Percentiles rank a stretch among this genome's conserved stretches.
phyloP scores from a whole-genome alignment of 106 monocot species.

The Phalaenopsis aphrodite region DNA sequence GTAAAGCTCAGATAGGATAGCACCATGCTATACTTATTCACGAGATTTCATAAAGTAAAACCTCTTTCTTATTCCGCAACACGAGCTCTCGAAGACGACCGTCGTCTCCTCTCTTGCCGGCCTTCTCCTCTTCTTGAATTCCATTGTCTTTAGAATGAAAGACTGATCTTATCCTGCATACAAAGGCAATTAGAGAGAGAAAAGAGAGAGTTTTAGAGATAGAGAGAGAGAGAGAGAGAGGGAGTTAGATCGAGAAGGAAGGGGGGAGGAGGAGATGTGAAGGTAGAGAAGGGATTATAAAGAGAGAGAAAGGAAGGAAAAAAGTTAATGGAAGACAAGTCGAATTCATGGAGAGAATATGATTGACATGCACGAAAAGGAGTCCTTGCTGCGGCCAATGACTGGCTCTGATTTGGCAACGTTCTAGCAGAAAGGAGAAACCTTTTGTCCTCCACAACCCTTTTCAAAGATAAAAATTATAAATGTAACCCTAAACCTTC shows the following conservation, averaged over 20 bases:
- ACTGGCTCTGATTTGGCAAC: neutral
- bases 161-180: neutral
- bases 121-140: neutral
- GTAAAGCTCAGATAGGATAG: slow-evolving; percentile 2
- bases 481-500: neutral
- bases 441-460: neutral
- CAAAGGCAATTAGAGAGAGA: neutral
- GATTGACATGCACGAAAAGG: slow-evolving; percentile 3
- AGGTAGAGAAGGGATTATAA: neutral
- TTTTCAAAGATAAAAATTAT: neutral
- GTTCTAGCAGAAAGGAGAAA: neutral
- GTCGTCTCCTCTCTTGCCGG: neutral
- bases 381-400: neutral
- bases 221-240: neutral
- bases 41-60: neutral
- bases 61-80: neutral
- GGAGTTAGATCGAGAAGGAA: neutral
- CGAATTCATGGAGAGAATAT: neutral
- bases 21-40: neutral
- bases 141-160: neutral
- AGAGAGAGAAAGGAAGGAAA: neutral
- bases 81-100: neutral
- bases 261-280: neutral
- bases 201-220: neutral
- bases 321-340: neutral